Base-by-base conservation (phyloP, 2,329 filamentous ascomycete species). In the Aplosporella prunicola region DNA sequence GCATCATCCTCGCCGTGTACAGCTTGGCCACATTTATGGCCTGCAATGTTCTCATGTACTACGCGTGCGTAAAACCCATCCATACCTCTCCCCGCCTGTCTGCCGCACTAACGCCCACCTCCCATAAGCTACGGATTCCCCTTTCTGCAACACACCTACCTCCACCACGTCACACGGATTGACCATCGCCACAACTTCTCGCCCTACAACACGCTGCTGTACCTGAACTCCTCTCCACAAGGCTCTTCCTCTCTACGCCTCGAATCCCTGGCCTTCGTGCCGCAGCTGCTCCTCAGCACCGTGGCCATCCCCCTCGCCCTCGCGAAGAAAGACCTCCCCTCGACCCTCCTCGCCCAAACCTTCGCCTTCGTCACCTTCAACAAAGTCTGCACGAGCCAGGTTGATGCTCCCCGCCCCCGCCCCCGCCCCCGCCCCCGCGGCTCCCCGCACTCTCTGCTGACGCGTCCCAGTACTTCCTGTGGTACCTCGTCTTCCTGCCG, bases 161-260 rank as follows among this genome's bases (percentile, higher is more conserved):
- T 94, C 42, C 88, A 98, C 63, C 91, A 98, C 59, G 68, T 96
- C 43, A 87, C 81, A 4, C 82, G 91, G 42, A 81, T 94, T 58
- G 91, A 98, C 57, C 91, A 98, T 62, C 81, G 91, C 10, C 91
- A 98, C 66, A 98, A 98, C 65, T 98, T 98, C 64, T 95, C 88
- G 8, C 84, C 87, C 2, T 98, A 96, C 69, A 95, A 94, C 59
- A 83, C 80, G 1, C 72, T 95, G 6, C 73, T 98, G 2, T 94
- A 98, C 57, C 73, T 94, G 27, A 80, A 79, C 33, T 93, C 91
- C 0, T 78, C 83, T 2, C 61, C 67, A 2, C 45, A 44, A 5
- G 24, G 25, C 7, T 30, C 49, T 2, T 49, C 60, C 24, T 72
- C 30, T 56, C 59, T 58, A 57, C 60, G 62, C 16, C 66, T 88